phyloP scores from a whole-genome alignment of 2,329 filamentous ascomycete species.

The Neospermospora avenae region DNA sequence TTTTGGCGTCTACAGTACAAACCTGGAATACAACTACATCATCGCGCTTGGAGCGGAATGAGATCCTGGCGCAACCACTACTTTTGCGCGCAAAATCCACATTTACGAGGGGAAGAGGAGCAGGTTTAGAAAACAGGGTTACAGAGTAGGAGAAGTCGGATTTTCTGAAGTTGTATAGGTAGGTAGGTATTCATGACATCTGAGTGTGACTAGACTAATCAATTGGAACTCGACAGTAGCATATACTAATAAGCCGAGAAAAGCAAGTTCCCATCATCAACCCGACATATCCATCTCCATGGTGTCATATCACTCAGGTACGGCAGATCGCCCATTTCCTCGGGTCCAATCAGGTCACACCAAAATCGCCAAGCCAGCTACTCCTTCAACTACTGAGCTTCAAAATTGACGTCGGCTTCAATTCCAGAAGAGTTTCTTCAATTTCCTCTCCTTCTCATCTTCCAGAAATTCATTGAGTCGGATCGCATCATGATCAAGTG shows the following conservation, averaged over 20 bases:
- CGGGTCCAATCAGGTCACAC: neutral
- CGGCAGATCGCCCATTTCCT: neutral
- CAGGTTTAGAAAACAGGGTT: too few relatives aligned
- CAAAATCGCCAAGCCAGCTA: neutral
- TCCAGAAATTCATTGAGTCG: constrained; percentile 23
- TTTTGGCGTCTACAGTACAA: too few relatives aligned
- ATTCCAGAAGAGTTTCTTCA: constrained; percentile 17
- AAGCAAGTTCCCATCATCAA: neutral
- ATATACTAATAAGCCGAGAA: neutral
- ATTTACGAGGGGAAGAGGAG: neutral
- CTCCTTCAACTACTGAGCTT: neutral
- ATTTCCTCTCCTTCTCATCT: constrained; percentile 23
- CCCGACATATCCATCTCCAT: neutral
- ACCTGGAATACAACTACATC: too few relatives aligned
- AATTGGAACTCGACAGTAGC: neutral
- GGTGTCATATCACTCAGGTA: neutral
- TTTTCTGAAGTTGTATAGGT: too few relatives aligned
- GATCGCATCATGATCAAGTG: constrained; percentile 18
- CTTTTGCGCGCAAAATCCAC: neutral
- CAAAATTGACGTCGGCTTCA: neutral
- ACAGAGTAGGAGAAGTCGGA: too few relatives aligned
- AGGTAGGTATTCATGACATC: too few relatives aligned
- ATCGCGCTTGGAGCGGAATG: constrained; percentile 2
- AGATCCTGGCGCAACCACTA: constrained; percentile 3
- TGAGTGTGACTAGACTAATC: neutral